Evolutionary conservation across 805 yeast genomes (phyloP), one percentile per base, ranked within the genome.

Genomic region (Saccharomycopsis sp.): DNA sequence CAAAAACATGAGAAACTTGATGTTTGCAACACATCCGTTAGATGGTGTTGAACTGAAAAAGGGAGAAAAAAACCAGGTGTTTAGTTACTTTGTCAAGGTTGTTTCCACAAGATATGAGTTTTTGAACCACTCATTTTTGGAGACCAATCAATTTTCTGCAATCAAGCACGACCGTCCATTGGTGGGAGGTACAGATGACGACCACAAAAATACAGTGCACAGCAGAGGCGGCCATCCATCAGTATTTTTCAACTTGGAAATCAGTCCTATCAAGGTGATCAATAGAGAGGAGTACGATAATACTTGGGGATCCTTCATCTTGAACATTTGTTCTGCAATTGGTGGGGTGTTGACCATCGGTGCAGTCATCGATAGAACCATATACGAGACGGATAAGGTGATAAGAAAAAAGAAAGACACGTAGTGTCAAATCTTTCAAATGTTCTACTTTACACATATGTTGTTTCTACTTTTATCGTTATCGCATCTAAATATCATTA

Each of bases 311-410:
- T 83, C 87, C 1, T 87, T 88, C 56, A 53, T 86, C 19, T 64
- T 87, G 45, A 86, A 88, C 26, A 84, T 83, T 20, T 75, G 92
- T 50, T 81, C 95, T 42, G 85, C 94, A 5, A 71, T 89, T 30
- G 97, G 96, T 7, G 96, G 97, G 36, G 87, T 92, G 8, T 66
- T 92, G 45, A 88, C 96, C 20, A 87, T 89, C 20, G 97, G 95
- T 7, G 80, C 96, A 0, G 75, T 88, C 27, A 60, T 88, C 35
- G 98, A 92, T 59, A 73, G 86, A 45, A 77, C 94, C 2, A 81
- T 87, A 4, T 87, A 84, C 74, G 89, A 84, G 9, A 95, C 95
- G 1, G 88, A 87, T 56, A 75, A 75, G 59, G 84, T 80, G 10
- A 60, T 87, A 22, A 67, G 71, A 53, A 73, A 77, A 16, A 80